Conservation (phyloP, 2,329 filamentous ascomycete genomes). For the Neonectria punicea region DNA sequence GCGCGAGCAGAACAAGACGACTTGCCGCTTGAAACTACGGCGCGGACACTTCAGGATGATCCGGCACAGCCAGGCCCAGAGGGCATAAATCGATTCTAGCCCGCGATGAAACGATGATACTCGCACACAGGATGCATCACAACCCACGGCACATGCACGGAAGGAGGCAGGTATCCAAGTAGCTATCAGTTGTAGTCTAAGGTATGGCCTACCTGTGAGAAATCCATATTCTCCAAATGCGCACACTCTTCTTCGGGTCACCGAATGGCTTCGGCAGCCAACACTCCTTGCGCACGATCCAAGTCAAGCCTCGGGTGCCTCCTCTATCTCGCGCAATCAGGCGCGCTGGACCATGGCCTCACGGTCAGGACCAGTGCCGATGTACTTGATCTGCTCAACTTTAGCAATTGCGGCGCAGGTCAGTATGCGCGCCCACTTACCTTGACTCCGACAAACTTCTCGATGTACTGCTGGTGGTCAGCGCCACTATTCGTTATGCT, state of each 20-base stretch:
- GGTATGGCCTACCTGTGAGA: constrained; percentile 23
- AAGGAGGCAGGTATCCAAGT: constrained; percentile 25
- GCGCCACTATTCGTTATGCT: constrained; percentile 26
- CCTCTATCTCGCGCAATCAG: constrained; percentile 27
- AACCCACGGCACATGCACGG: constrained; percentile 14
- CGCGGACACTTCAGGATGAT: too few relatives aligned
- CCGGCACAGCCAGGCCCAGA: constrained; percentile 8
- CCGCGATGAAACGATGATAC: constrained; percentile 15
- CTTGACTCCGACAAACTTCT: constrained; percentile 71
- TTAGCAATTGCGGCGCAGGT: constrained; percentile 32
- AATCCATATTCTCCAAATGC: constrained; percentile 25
- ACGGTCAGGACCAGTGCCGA: constrained; percentile 73
- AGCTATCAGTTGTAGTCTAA: constrained; percentile 25
- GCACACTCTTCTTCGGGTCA: constrained; percentile 21
- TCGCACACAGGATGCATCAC: constrained; percentile 14
- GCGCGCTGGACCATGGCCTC: constrained; percentile 68
- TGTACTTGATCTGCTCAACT: constrained; percentile 61
- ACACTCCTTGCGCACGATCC: constrained; percentile 22
- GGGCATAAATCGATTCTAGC: constrained; percentile 16
- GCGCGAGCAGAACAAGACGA: too few relatives aligned
- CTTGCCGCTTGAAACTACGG: too few relatives aligned
- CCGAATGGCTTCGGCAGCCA: constrained; percentile 25
- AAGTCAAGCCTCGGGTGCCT: constrained; percentile 23
- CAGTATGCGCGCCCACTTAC: constrained; percentile 38
- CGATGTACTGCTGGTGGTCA: constrained; percentile 60